Evolutionary conservation across 352 stramenopile genomes (phyloP).

Genomic region (Peronospora tabacina): DNA sequence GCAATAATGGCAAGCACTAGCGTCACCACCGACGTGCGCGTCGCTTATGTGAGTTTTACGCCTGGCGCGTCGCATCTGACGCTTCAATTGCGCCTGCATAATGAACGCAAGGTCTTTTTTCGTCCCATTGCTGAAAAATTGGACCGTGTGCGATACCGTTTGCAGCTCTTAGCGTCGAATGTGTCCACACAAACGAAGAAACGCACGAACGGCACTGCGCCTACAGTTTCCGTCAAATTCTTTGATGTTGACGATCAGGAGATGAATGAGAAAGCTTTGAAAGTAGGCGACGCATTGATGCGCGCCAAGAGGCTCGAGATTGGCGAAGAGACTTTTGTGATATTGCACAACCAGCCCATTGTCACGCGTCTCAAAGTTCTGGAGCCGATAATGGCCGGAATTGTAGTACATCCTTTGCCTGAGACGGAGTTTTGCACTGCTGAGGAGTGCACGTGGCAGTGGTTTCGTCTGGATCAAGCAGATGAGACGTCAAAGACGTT

Average conservation of each 20-base stretch:
- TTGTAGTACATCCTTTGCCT: conserved; percentile 38
- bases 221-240: conserved; percentile 37
- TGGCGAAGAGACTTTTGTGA: conserved; percentile 34
- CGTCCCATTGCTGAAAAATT: conserved; percentile 35
- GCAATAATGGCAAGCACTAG: conserved; percentile 3
- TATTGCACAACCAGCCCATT: conserved; percentile 55
- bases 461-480: conserved; percentile 32
- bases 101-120: conserved; percentile 50
- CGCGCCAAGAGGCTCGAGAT: conserved; percentile 37
- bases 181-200: conserved; percentile 17
- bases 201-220: conserved; percentile 8
- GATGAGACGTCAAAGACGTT: conserved; percentile 6
- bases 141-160: conserved; percentile 48
- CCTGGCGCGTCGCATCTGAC: conserved; percentile 41
- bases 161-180: conserved; percentile 43
- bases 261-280: conserved; percentile 26
- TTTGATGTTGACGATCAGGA: conserved; percentile 27
- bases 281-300: conserved; percentile 42
- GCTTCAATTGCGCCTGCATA: conserved; percentile 38
- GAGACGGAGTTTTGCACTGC: conserved; percentile 55
- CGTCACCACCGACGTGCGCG: conserved; percentile 2
- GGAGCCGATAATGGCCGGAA: conserved; percentile 39
- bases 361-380: conserved; percentile 42
- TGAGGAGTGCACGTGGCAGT: conserved; percentile 57
- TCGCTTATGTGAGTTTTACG: conserved; percentile 44